Base-by-base conservation (phyloP, 805 yeast genomes). In the Teunomyces barrocoloradensis region DNA sequence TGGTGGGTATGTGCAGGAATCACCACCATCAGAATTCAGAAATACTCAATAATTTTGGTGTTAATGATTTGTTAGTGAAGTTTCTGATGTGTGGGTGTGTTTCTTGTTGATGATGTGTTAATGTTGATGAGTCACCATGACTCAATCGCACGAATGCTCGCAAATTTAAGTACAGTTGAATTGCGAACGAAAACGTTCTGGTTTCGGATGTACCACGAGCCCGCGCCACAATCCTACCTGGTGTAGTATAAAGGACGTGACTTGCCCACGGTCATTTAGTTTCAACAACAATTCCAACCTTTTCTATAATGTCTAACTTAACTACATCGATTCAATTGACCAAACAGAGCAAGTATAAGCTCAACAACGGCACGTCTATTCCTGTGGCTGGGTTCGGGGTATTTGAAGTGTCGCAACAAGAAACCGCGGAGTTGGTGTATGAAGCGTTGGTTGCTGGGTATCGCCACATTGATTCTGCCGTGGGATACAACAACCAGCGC, bases 381-480 rank as follows among this genome's bases (percentile, higher is more conserved):
- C 88, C 89, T 6, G 69, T 72, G 1, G 65, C 83, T 21, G 88
- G 80, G 0, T 67, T 76, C 15, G 88, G 89, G 1, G 75, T 81
- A 4, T 82, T 77, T 63, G 56, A 66, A 25, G 54, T 80, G 3
- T 71, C 80, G 3, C 49, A 57, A 1, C 53, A 55, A 0, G 66
- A 66, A 6, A 71, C 84, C 1, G 49, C 63, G 3, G 65, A 70
- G 0, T 57, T 81, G 23, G 84, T 82, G 0, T 71, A 76, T 53
- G 60, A 72, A 27, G 94, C 91, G 1, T 72, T 87, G 49, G 64
- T 72, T 28, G 68, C 62, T 11, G 95, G 95, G 0, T 87, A 85
- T 62, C 77, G 94, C 54, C 92, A 84, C 57, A 68, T 87, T 49
- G 94, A 88, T 59, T 71, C 84, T 15, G 96, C 96, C 5, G 81